These are phyloP conservation scores for Sisymbrium altissimum DNA, from an alignment of 345 rosid species.

Conservation along the genomic window DNA sequence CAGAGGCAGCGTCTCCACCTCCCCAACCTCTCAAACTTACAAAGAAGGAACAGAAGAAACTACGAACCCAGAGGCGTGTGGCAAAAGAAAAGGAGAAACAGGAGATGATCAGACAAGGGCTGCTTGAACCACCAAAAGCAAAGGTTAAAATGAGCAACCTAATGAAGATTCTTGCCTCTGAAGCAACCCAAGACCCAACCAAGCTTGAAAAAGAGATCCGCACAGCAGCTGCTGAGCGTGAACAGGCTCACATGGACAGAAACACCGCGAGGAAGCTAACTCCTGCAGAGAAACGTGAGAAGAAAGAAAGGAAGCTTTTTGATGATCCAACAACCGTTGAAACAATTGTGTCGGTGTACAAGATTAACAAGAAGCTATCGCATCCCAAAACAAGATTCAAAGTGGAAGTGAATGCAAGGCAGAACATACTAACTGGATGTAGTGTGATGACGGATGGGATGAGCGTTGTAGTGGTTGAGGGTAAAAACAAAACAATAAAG, in stretches of 20 bases:
- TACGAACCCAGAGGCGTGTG: conserved; percentile 80
- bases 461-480: conserved; percentile 81
- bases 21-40: conserved; percentile 88
- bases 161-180: conserved; percentile 90
- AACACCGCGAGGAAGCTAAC: conserved; percentile 88
- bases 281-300: conserved; percentile 85
- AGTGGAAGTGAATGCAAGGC: conserved; percentile 87
- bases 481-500: conserved; percentile 82
- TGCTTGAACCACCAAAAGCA: conserved; percentile 87
- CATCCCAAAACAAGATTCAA: conserved; percentile 81
- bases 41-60: conserved; percentile 93
- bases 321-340: conserved; percentile 63
- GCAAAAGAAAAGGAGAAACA: conserved; percentile 89
- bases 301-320: conserved; percentile 88
- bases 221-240: conserved; percentile 94
- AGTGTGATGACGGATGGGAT: conserved; percentile 69
- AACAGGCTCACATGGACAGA: conserved; percentile 92
- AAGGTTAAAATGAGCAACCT: conserved; percentile 94
- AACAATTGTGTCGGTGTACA: conserved; percentile 80
- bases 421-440: conserved; percentile 82
- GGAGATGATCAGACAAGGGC: conserved; percentile 95
- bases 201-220: conserved; percentile 91
- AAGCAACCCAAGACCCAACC: conserved; percentile 97
- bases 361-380: conserved; percentile 55
- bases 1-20: conserved; percentile 90